Conservation (phyloP, 345 rosid genomes). For the Sonneratia alba region DNA sequence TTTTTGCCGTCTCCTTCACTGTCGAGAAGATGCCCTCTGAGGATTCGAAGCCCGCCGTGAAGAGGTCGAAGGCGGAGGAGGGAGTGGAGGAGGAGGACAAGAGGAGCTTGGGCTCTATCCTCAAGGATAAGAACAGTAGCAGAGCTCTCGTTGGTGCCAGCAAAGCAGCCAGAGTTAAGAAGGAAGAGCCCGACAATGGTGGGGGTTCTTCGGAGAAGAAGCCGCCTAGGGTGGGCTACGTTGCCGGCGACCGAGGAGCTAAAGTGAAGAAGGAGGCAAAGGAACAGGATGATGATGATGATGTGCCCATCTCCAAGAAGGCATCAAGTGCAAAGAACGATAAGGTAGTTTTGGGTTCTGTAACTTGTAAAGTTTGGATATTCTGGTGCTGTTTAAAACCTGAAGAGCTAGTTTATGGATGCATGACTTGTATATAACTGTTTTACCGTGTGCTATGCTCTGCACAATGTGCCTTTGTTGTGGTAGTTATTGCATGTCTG, state of each 20-base stretch:
- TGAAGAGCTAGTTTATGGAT: background rate
- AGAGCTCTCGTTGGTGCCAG: conserved; percentile 30
- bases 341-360: background rate
- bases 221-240: background rate
- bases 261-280: conserved; percentile 15
- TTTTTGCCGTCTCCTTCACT: background rate
- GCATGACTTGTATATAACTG: background rate
- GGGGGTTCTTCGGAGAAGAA: conserved; percentile 9
- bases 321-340: background rate
- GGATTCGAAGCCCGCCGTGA: conserved; percentile 34
- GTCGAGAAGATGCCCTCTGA: conserved; percentile 44
- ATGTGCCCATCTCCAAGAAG: conserved; percentile 9
- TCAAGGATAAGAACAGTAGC: conserved; percentile 30
- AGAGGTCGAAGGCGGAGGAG: conserved; percentile 22
- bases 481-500: no score
- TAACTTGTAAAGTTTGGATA: background rate
- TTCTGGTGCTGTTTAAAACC: background rate
- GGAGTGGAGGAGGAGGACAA: conserved; percentile 25
- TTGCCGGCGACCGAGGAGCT: conserved; percentile 1
- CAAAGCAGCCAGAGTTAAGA: conserved; percentile 27
- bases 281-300: conserved; percentile 25
- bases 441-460: background rate
- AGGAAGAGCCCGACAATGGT: conserved; percentile 25
- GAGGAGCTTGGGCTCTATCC: conserved; percentile 43
- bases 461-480: background rate